Percentiles rank a stretch among this genome's conserved stretches.
Conservation (phyloP, 768 basidiomycete genomes). For the Clitopilus hobsonii region DNA sequence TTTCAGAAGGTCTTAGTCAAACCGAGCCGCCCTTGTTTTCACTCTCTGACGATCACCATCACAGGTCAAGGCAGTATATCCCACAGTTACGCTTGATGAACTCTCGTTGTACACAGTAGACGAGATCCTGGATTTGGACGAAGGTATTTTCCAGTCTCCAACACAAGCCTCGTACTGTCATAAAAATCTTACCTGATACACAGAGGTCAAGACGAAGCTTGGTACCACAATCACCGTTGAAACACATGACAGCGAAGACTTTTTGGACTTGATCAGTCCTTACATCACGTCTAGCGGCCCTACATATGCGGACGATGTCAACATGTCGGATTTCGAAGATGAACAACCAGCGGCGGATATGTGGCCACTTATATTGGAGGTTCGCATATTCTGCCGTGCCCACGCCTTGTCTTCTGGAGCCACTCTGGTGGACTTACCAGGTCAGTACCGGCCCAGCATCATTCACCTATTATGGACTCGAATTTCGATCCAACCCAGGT, state of each 20-base stretch:
- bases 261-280: constrained; percentile 51
- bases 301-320: not conserved
- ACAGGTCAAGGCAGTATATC: constrained; percentile 62
- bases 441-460: constrained; percentile 17
- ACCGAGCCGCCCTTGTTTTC: not conserved
- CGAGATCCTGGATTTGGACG: constrained; percentile 37
- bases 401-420: constrained; percentile 53
- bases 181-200: not conserved
- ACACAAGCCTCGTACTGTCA: too few species aligned
- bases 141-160: not conserved
- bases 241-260: constrained; percentile 39
- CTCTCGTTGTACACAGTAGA: constrained; percentile 35
- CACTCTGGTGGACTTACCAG: constrained; percentile 58
- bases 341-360: constrained; percentile 32
- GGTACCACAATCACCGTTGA: not conserved
- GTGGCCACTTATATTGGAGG: constrained; percentile 62
- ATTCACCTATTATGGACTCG: not conserved
- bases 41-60: not conserved
- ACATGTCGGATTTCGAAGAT: not conserved
- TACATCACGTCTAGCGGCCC: constrained; percentile 51
- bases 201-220: not conserved
- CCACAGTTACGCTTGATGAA: constrained; percentile 41
- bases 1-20: constrained; percentile 24
- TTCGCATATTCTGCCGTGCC: constrained; percentile 52
- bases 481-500: constrained; percentile 21